Evolutionary conservation across 164 flowering plant genomes (phyloP).

Genomic region (Dillenia turbinata): DNA sequence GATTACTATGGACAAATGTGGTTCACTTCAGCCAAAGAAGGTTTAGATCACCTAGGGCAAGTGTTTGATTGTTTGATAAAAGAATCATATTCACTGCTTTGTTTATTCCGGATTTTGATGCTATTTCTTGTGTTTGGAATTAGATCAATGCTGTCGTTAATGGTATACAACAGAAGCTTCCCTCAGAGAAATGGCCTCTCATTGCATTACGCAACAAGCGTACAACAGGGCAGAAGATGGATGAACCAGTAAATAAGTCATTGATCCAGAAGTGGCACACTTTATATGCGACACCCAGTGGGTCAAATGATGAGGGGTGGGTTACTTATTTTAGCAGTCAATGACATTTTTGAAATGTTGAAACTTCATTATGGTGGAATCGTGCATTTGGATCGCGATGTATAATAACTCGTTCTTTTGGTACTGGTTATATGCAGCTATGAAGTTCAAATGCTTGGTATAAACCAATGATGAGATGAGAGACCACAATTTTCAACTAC

Average conservation of each 20-base stretch:
- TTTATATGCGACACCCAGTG: conserved; percentile 91
- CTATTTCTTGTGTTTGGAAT: conserved; percentile 2
- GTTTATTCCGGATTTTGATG: neutral
- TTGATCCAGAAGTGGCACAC: conserved; percentile 79
- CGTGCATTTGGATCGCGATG: conserved; percentile 14
- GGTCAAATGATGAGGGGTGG: conserved; percentile 97
- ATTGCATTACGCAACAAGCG: conserved; percentile 73
- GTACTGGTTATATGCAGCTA: conserved; percentile 98
- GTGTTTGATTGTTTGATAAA: neutral
- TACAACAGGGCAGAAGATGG: conserved; percentile 51
- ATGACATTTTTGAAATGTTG: neutral
- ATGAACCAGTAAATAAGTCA: conserved; percentile 47
- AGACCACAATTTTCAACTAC: conserved; percentile 80
- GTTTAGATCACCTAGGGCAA: conserved; percentile 64
- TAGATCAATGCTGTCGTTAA: conserved; percentile 75
- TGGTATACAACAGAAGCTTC: conserved; percentile 74
- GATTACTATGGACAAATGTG: conserved; percentile 83
- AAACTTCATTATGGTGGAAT: neutral
- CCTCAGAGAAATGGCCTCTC: conserved; percentile 83
- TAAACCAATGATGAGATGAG: conserved; percentile 95
- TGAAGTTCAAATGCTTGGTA: conserved; percentile 73
- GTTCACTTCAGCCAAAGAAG: conserved; percentile 59
- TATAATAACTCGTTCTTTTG: conserved; percentile 47
- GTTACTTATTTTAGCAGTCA: conserved; percentile 1
- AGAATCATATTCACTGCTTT: neutral